Evolutionary conservation across 495 filamentous ascomycete genomes (phyloP), one percentile per base, ranked within the genome.

Genomic region (Hyaloscypha hepaticicola): DNA sequence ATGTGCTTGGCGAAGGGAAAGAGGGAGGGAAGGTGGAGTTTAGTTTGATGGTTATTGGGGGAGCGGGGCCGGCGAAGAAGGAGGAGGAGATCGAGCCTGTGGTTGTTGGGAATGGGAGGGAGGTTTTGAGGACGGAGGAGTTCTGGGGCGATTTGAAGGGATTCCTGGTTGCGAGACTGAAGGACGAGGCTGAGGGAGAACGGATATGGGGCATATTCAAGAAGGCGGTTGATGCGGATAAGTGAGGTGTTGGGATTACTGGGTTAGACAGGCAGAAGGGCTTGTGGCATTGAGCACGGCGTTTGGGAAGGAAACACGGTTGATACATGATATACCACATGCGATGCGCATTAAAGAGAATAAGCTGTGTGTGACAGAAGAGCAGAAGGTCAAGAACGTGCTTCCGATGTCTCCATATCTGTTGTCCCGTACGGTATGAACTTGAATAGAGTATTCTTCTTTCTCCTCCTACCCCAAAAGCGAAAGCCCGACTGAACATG

Each of bases 141-240:
- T 99, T 99, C 76, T 99, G 95, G 95, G 76, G 77, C 34, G 95
- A 98, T 80, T 73, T 99, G 67, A 87, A 85, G 72, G 90, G 84
- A 16, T 99, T 88, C 72, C 74, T 99, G 74, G 75, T 84, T 69
- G 89, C 91, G 80, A 84, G 90, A 75, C 66, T 97, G 64, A 85
- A 87, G 75, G 90, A 96, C 75, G 84, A 88, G 63, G 77, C 75
- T 60, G 83, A 86, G 63, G 90, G 88, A 8, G 84, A 80, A 68
- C 85, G 85, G 73, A 75, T 91, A 65, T 75, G 80, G 53, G 75
- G 71, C n/a, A 72, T 87, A 45, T 97, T 96, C 69, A 88, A 81
- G 74, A 78, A 73, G 58, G 88, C 89, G 38, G 64, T 60, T 55
- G 61, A 61, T 8, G 12, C 16, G n/a, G 25, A 56, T 31, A 61